A percentile compares a stretch with the other conserved stretches of the same genome.
Evolutionary conservation across 2,329 filamentous ascomycete species (phyloP).

Genomic region (Sporothrix brunneoviolacea): DNA sequence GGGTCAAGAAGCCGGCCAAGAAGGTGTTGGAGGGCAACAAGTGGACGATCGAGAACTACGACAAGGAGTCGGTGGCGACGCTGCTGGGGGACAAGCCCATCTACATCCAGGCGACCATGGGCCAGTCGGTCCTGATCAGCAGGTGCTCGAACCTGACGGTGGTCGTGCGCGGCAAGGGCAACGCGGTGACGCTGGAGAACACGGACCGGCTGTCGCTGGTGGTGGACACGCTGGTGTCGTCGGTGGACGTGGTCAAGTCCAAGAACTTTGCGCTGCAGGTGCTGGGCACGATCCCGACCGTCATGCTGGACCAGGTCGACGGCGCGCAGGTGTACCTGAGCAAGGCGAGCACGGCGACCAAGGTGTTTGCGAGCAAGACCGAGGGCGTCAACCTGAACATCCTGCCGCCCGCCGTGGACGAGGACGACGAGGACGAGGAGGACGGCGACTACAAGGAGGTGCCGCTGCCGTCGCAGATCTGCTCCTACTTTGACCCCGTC

Average conservation of each 20-base stretch:
- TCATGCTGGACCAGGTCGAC: conserved; percentile 90
- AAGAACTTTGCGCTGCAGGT: conserved; percentile 94
- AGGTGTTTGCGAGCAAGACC: conserved; percentile 86
- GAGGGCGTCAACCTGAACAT: conserved; percentile 82
- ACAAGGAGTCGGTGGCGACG: conserved; percentile 52
- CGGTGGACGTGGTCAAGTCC: conserved; percentile 91
- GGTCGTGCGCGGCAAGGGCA: conserved; percentile 86
- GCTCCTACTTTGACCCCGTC: conserved; percentile 61
- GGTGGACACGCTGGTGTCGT: conserved; percentile 82
- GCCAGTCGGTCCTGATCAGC: conserved; percentile 86
- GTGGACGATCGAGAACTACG: conserved; percentile 94
- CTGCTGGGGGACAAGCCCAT: conserved; percentile 42
- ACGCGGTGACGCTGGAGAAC: conserved; percentile 95
- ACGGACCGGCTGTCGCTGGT: conserved; percentile 76
- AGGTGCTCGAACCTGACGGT: conserved; percentile 88
- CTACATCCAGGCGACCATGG: conserved; percentile 72
- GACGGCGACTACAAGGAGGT: conserved; percentile 83
- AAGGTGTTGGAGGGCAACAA: conserved; percentile 84
- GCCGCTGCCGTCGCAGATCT: conserved; percentile 83
- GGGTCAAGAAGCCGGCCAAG: conserved; percentile 71
- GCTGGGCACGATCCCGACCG: conserved; percentile 74
- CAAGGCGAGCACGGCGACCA: conserved; percentile 68
- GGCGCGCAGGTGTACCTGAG: conserved; percentile 81
- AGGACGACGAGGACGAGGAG: conserved; percentile 73
- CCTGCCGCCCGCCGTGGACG: conserved; percentile 57